A percentile compares a stretch with the other conserved stretches of the same genome.
Evolutionary conservation across 129 eudicot species (phyloP).

Genomic region (Deinandra increscens): DNA sequence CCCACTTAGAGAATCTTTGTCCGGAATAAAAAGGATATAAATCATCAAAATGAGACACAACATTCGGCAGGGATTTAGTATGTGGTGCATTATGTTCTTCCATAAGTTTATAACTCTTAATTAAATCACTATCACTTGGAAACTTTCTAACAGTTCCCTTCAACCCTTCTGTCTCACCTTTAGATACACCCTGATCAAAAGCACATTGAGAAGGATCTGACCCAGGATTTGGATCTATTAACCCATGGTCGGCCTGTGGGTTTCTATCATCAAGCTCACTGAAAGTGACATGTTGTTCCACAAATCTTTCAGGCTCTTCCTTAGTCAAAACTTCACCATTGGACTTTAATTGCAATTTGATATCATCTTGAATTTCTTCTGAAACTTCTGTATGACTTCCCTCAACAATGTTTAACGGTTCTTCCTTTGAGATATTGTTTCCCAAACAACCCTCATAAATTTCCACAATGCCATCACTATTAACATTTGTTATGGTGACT

Average conservation of each 20-base stretch:
- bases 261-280: conserved; percentile 50
- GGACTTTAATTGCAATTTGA: conserved; percentile 18
- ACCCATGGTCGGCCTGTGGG: conserved; percentile 11
- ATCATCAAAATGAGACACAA: conserved; percentile 37
- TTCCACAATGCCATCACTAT: conserved; percentile 30
- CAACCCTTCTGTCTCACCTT: conserved; percentile 21
- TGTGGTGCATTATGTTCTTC: conserved; percentile 33
- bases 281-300: conserved; percentile 62
- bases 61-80: conserved; percentile 57
- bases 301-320: conserved; percentile 32
- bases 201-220: conserved; percentile 5
- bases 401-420: conserved; percentile 11
- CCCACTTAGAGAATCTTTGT: conserved; percentile 37
- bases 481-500: conserved; percentile 26
- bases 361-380: conserved; percentile 13
- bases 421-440: conserved; percentile 22
- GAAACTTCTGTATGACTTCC: conserved; percentile 33
- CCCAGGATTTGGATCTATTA: conserved; percentile 23
- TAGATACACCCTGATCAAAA: conserved; percentile 25
- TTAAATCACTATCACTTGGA: conserved; percentile 43
- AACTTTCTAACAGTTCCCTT: conserved; percentile 30
- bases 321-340: conserved; percentile 24
- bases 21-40: conserved; percentile 34
- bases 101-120: conserved; percentile 28
- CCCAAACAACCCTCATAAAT: conserved; percentile 25